Evolutionary conservation across 2,329 filamentous ascomycete genomes (phyloP).

Genomic region (Fusarium staphyleae): DNA sequence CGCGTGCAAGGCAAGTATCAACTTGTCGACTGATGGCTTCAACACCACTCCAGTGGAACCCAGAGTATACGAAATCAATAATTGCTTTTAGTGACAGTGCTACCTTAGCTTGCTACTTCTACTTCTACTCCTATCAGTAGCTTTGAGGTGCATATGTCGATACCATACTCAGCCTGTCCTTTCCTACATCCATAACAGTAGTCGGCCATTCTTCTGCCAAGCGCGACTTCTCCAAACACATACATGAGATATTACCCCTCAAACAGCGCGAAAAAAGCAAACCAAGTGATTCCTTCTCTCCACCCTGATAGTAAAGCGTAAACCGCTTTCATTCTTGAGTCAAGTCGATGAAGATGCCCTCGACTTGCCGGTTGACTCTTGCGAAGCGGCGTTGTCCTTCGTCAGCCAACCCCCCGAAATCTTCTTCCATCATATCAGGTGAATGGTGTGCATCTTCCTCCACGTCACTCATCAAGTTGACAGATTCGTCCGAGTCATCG

Average conservation of each 20-base stretch:
- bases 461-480: slow-evolving; percentile 3
- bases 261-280: not conserved
- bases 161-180: slow-evolving; percentile 4
- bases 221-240: slow-evolving; percentile 8
- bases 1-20: too few species aligned
- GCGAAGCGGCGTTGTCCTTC: not conserved
- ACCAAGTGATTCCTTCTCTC: not conserved
- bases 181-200: slow-evolving; percentile 2
- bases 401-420: slow-evolving; percentile 4
- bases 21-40: not conserved
- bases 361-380: not conserved
- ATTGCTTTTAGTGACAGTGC: slow-evolving; percentile 16
- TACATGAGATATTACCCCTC: not conserved
- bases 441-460: slow-evolving; percentile 13
- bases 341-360: slow-evolving; percentile 32
- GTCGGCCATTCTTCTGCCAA: not conserved
- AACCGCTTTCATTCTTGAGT: slow-evolving; percentile 15
- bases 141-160: not conserved
- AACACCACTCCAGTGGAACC: not conserved
- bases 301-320: not conserved
- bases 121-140: not conserved
- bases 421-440: slow-evolving; percentile 39
- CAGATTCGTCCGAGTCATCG: slow-evolving; percentile 31
- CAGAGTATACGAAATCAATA: not conserved
- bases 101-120: not conserved